Evolutionary conservation across 352 stramenopile genomes (phyloP).

Genomic region (Globisporangium mamillatum): DNA sequence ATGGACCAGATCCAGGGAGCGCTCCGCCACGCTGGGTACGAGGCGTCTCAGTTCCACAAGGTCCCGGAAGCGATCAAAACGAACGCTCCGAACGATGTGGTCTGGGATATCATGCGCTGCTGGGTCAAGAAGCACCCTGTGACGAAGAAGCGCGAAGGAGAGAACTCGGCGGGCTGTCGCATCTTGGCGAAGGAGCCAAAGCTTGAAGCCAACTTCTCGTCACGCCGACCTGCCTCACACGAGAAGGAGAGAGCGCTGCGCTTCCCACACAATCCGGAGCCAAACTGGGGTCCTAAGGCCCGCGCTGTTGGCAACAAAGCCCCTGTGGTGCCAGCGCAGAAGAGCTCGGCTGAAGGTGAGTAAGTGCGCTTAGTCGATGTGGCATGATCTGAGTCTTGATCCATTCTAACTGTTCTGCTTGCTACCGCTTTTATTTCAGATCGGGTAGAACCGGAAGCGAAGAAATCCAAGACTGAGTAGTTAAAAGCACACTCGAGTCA

Average conservation of each 20-base stretch:
- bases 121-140: constrained; percentile 95
- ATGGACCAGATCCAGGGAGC: constrained; percentile 93
- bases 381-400: constrained; percentile 3
- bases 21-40: constrained; percentile 95
- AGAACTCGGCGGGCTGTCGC: constrained; percentile 74
- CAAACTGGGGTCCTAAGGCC: constrained; percentile 96
- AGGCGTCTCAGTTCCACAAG: constrained; percentile 98
- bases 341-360: constrained; percentile 25
- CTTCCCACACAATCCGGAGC: constrained; percentile 94
- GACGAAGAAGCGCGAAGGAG: constrained; percentile 81
- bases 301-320: constrained; percentile 75
- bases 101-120: constrained; percentile 98
- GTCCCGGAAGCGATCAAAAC: constrained; percentile 98
- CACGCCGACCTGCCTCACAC: constrained; percentile 49
- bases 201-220: constrained; percentile 84
- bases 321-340: constrained; percentile 19
- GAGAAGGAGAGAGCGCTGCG: constrained; percentile 90
- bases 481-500: constrained; percentile 21
- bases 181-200: constrained; percentile 87
- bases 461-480: constrained; percentile 74
- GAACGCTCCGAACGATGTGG: constrained; percentile 94
- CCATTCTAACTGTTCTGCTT: constrained; percentile 3
- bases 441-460: constrained; percentile 56
- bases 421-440: constrained; percentile 24
- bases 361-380: neutral